Evolutionary conservation across 441 rosid species (phyloP).

Genomic region (Syzygium syzygioides): DNA sequence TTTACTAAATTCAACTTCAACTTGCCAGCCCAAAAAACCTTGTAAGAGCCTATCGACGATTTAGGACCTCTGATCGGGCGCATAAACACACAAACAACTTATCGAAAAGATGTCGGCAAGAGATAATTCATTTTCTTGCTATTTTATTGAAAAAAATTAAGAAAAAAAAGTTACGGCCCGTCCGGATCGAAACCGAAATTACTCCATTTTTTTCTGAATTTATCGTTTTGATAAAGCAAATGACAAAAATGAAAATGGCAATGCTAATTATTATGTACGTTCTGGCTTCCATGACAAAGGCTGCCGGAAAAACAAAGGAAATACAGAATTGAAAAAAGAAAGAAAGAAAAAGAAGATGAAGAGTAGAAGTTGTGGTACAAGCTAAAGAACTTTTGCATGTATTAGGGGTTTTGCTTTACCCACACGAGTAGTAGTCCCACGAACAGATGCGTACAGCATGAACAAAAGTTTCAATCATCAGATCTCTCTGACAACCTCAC

Average conservation of each 20-base stretch:
- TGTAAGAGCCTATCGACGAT: not conserved
- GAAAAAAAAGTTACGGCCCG: not conserved
- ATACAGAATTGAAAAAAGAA: not conserved
- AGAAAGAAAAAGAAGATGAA: not conserved
- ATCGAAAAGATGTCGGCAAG: not conserved
- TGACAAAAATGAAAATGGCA: not conserved
- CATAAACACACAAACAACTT: not conserved
- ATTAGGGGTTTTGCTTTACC: not conserved
- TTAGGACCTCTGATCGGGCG: not conserved
- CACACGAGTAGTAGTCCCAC: not conserved
- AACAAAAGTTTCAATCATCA: not conserved
- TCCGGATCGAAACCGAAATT: not conserved
- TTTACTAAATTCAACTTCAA: not conserved
- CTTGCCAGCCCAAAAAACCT: not conserved
- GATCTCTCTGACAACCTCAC: not conserved
- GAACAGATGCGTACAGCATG: not conserved
- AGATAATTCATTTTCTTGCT: not conserved
- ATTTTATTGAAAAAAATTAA: not conserved
- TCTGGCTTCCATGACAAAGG: not conserved
- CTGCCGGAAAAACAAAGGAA: not conserved
- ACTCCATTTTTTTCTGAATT: not conserved
- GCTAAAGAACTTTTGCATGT: not conserved
- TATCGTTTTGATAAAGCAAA: not conserved
- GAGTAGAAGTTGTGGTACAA: not conserved
- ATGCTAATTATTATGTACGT: not conserved